These are phyloP conservation scores for Suillus discolor DNA, from an alignment of 768 basidiomycete species.

Conservation along the genomic window DNA sequence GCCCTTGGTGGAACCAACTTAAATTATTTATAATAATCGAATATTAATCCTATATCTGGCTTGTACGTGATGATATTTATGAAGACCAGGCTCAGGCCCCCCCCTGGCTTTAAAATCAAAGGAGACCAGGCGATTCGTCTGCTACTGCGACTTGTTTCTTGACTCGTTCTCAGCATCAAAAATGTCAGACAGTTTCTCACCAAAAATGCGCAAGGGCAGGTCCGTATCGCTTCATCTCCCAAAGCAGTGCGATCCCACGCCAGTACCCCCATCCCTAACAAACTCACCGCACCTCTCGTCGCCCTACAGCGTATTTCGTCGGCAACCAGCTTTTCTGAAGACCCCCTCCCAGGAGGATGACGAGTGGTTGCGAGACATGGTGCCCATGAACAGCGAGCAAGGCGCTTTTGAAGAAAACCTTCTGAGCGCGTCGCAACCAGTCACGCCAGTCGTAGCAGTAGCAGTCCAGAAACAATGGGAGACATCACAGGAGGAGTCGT, in stretches of 20 bases:
- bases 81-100: background rate
- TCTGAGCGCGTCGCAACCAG: background rate
- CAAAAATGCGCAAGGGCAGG: slow-evolving; percentile 16
- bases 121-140: background rate
- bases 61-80: background rate
- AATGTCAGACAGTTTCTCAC: background rate
- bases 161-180: background rate
- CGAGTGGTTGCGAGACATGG: slow-evolving; percentile 65
- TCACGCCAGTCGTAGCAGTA: background rate
- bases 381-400: slow-evolving; percentile 37
- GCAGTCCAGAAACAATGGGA: slow-evolving; percentile 13
- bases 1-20: background rate
- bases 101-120: background rate
- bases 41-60: background rate
- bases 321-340: slow-evolving; percentile 33
- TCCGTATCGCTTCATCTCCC: slow-evolving; percentile 20
- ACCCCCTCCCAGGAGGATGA: slow-evolving; percentile 55
- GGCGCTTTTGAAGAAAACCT: background rate
- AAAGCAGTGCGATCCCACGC: slow-evolving; percentile 39
- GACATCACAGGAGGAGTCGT: slow-evolving; percentile 15
- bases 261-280: slow-evolving; percentile 60
- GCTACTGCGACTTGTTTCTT: background rate
- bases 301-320: slow-evolving; percentile 50
- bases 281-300: slow-evolving; percentile 57
- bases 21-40: background rate